phyloP scores from a whole-genome alignment of 1,284 basidiomycete genomes.

The Ustilago lituana region DNA sequence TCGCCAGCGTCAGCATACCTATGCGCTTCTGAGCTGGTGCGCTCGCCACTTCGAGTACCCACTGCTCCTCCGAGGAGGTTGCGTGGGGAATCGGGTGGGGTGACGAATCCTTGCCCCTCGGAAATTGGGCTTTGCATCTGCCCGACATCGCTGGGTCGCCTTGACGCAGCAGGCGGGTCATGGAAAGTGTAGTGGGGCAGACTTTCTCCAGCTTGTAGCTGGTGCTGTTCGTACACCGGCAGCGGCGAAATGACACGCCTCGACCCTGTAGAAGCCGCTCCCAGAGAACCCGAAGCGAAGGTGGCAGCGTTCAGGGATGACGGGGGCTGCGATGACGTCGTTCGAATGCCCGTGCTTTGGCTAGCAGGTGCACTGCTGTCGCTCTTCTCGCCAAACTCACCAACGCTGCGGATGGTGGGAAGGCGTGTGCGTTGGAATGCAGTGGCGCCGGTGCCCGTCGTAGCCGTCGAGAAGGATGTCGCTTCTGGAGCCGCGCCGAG shows the following conservation, averaged over 20 bases:
- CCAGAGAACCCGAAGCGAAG: constrained; percentile 8
- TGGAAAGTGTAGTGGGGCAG: constrained; percentile 30
- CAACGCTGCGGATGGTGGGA: constrained; percentile 51
- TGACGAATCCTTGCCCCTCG: constrained; percentile 20
- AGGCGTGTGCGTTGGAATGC: constrained; percentile 24
- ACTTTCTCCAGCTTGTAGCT: constrained; percentile 12
- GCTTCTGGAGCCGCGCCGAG: background rate
- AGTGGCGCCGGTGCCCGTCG: background rate
- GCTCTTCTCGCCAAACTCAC: constrained; percentile 53
- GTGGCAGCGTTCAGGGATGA: constrained; percentile 4
- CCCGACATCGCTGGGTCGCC: constrained; percentile 6
- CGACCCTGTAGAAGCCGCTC: constrained; percentile 10
- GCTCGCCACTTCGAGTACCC: constrained; percentile 1
- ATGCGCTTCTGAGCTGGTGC: constrained; percentile 10
- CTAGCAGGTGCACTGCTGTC: constrained; percentile 3
- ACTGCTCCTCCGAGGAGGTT: constrained; percentile 8
- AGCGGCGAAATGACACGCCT: constrained; percentile 18
- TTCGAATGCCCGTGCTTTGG: constrained; percentile 6
- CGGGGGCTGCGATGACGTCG: background rate
- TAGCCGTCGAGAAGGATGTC: background rate
- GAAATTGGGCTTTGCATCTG: constrained; percentile 9
- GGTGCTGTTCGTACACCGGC: constrained; percentile 27
- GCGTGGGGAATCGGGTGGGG: constrained; percentile 27
- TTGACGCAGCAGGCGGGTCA: constrained; percentile 1
- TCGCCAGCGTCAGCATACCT: constrained; percentile 5